phyloP scores from a whole-genome alignment of 208 protist genomes.

The Acanthamoeba triangularis region DNA sequence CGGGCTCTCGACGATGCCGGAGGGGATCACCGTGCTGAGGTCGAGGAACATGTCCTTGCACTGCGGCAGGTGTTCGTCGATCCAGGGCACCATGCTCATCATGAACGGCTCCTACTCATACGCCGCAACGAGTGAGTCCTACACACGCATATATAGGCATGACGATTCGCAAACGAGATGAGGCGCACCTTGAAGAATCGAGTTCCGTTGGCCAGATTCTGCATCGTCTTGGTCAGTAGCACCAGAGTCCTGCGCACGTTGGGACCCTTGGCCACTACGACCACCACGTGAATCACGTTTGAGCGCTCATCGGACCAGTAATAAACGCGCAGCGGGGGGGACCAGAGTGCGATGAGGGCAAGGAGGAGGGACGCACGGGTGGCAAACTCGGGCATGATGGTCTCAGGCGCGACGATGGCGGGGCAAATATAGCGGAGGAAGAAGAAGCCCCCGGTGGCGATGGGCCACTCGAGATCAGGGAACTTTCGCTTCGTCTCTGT shows the following conservation, averaged over 20 bases:
- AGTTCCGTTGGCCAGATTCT: constrained; percentile 51
- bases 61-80: constrained; percentile 5
- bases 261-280: not conserved
- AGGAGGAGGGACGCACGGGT: not conserved
- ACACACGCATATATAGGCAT: no score
- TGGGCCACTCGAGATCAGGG: constrained; percentile 41
- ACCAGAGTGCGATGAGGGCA: not conserved
- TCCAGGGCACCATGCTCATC: constrained; percentile 70
- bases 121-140: not conserved
- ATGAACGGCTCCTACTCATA: constrained; percentile 24
- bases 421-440: constrained; percentile 57
- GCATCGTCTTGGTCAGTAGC: constrained; percentile 42
- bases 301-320: not conserved
- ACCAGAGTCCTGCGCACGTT: constrained; percentile 34
- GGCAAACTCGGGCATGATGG: constrained; percentile 40
- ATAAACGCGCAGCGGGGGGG: not conserved
- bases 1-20: not conserved
- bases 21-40: constrained; percentile 1
- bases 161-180: not conserved
- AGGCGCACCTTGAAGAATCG: constrained; percentile 49
- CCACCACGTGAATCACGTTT: not conserved
- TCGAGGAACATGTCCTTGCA: constrained; percentile 54
- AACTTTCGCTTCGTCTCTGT: constrained; percentile 50
- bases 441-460: constrained; percentile 51
- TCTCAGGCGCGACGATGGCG: constrained; percentile 28